A percentile compares a stretch with the other conserved stretches of the same genome.
phyloP scores from a whole-genome alignment of 257 asterid genomes.

The Echium plantagineum region DNA sequence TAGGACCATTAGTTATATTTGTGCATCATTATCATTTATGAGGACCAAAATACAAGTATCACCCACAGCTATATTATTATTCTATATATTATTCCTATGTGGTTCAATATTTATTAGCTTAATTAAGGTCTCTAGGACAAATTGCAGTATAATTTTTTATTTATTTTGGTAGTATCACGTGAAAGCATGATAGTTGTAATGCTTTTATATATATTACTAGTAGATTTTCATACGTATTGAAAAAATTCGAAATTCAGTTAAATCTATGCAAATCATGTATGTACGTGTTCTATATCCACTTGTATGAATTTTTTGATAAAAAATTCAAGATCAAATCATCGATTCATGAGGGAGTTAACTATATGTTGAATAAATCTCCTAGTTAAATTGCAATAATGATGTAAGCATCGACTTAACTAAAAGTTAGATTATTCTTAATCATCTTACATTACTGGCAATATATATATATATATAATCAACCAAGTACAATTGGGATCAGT shows the following conservation, averaged over 20 bases:
- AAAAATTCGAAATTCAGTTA: too few relatives aligned
- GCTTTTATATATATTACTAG: background rate
- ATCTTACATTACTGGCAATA: background rate
- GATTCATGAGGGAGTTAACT: background rate
- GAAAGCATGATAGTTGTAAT: background rate
- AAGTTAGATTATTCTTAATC: constrained; percentile 8
- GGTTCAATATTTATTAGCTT: too few relatives aligned
- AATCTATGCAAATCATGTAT: too few relatives aligned
- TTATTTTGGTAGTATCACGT: constrained; percentile 4
- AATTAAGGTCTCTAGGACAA: background rate
- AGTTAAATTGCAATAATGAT: too few relatives aligned
- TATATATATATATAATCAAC: too few relatives aligned
- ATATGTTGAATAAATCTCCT: too few relatives aligned
- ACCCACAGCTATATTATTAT: too few relatives aligned
- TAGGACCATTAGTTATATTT: too few relatives aligned
- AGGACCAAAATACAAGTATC: too few relatives aligned
- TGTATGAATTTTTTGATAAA: background rate
- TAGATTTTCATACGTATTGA: too few relatives aligned
- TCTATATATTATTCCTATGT: too few relatives aligned
- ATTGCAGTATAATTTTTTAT: background rate
- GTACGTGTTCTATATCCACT: background rate
- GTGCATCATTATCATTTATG: too few relatives aligned
- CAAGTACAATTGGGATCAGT: constrained; percentile 51
- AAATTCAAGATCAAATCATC: background rate
- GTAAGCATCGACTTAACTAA: constrained; percentile 3